phyloP scores from a whole-genome alignment of 2,329 filamentous ascomycete species.

The Colletotrichum sp. region DNA sequence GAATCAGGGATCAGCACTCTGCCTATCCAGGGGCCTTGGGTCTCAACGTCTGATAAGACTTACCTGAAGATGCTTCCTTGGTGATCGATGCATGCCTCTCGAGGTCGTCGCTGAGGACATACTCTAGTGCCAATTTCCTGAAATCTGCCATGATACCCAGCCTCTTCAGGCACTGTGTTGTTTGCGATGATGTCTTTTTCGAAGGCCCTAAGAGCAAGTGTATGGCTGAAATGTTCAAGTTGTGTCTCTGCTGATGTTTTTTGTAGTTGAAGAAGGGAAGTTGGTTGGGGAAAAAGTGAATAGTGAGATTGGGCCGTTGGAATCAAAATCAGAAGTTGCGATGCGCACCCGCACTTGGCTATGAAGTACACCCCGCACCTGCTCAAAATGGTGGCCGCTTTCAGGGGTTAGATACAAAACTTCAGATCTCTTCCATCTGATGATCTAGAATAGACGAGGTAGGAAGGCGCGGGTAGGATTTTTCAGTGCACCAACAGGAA shows the following conservation, averaged over 20 bases:
- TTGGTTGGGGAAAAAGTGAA: neutral
- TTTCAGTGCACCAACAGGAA: neutral
- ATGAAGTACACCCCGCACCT: neutral
- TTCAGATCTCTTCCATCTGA: neutral
- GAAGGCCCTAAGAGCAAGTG: neutral
- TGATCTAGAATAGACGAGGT: neutral
- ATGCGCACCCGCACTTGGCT: neutral
- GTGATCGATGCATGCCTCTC: constrained; percentile 43
- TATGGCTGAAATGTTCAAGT: neutral
- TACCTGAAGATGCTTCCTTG: constrained; percentile 51
- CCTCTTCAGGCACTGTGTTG: neutral
- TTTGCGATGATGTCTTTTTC: neutral
- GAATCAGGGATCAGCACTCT: constrained; percentile 14
- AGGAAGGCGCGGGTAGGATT: neutral
- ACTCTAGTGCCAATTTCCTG: constrained; percentile 58
- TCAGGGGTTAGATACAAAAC: too few species aligned
- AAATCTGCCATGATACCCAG: constrained; percentile 51
- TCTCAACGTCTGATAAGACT: neutral
- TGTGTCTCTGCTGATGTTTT: neutral
- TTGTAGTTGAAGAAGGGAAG: neutral
- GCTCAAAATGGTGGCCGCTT: neutral
- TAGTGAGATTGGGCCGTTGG: neutral
- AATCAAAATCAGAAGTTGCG: neutral
- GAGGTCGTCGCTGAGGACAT: constrained; percentile 57
- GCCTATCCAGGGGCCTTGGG: neutral